Base-by-base conservation (phyloP, 1,284 basidiomycete genomes). In the Prillingera fragicola region DNA sequence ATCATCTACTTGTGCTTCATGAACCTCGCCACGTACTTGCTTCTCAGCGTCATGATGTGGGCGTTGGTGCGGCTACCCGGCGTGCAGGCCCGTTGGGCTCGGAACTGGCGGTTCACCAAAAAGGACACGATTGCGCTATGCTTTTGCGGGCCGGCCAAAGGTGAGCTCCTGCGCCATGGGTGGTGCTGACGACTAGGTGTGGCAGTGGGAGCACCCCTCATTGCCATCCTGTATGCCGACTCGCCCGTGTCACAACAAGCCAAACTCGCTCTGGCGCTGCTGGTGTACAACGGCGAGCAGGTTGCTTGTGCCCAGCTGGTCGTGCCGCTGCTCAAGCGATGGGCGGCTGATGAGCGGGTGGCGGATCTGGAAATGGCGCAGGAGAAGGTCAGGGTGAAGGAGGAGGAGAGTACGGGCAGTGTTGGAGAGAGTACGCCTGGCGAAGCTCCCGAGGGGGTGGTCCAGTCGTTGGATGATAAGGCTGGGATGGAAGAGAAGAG, bases 1-100 rank as follows among this genome's bases (percentile, higher is more conserved):
- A 55, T 68, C 43, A 53, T 58, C 4, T 59, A 67, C 39, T 50
- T 64, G 42, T 51, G 66, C 43, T 41, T 58, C 36, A 46, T 57
- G 41, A 56, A 55, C 39, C 31, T 59, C 28, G 37, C 45, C 21
- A 37, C 60, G 7, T 65, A 57, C 38, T 24, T 55, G 34, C 23
- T 51, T 44, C 57, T 64, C 48, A 50, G 61, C 6, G n/a, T 49
- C 12, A 31, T 62, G 14, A 43, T 65, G 8, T 64, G 64, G 38
- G 36, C 48, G 23, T 10, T 61, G 17, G 57, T 58, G 7, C 63
- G 65, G 9, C 48, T 53, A 0, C 57, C 57, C 0, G 31, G 36
- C 7, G 19, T 43, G 14, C 36, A 43, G 0, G 36, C 39, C 1
- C 32, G 33, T 3, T 33, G 34, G 15, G 44, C 50, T 13, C 13